A percentile compares a stretch with the other conserved stretches of the same genome.
These are phyloP conservation scores for Ambrosiella xylebori DNA, from an alignment of 2,329 filamentous ascomycete species.

Conservation along the genomic window DNA sequence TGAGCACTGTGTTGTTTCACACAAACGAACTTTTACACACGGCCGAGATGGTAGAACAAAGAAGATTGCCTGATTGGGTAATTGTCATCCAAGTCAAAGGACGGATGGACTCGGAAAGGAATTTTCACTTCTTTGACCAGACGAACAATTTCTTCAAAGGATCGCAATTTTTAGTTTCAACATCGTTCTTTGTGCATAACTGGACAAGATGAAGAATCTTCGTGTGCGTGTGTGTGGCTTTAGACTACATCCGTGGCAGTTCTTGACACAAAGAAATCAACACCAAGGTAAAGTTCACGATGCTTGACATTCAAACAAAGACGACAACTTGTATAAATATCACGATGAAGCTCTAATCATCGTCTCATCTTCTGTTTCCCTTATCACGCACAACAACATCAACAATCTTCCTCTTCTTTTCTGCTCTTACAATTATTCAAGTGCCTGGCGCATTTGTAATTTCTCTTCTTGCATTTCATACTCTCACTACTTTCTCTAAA, in stretches of 20 bases:
- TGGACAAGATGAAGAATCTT: too few species aligned
- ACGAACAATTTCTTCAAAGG: not conserved
- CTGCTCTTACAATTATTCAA: not conserved
- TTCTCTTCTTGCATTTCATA: not conserved
- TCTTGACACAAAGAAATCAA: not conserved
- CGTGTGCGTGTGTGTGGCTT: too few species aligned
- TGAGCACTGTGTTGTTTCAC: too few species aligned
- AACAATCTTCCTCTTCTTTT: not conserved
- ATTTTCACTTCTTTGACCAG: not conserved
- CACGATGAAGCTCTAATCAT: not conserved
- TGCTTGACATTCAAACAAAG: not conserved
- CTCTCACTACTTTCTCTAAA: not conserved
- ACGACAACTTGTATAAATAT: not conserved
- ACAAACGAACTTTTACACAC: too few species aligned
- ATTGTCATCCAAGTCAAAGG: not conserved
- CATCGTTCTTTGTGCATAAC: too few species aligned
- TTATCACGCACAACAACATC: not conserved
- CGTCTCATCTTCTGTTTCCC: not conserved
- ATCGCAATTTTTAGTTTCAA: too few species aligned
- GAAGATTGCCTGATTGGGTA: not conserved
- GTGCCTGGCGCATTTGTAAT: not conserved
- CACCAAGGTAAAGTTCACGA: not conserved
- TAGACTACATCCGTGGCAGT: too few species aligned
- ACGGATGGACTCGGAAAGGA: not conserved
- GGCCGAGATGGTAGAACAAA: not conserved